These are phyloP conservation scores for Aspergillus brunneoviolaceus DNA, from an alignment of 2,329 filamentous ascomycete genomes.

Conservation along the genomic window DNA sequence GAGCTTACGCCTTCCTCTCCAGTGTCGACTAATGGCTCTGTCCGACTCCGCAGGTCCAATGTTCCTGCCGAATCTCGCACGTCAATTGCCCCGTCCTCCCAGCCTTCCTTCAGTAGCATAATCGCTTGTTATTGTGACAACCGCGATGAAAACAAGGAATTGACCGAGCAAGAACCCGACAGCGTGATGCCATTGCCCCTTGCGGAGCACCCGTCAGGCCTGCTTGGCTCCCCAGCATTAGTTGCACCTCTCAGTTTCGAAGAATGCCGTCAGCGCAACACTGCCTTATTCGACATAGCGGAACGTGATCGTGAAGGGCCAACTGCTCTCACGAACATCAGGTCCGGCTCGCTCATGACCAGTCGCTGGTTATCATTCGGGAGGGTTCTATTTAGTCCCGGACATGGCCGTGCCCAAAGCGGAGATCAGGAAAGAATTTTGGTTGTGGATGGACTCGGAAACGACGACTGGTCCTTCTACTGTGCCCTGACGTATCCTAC, in stretches of 20 bases:
- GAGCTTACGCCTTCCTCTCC: slow-evolving; percentile 25
- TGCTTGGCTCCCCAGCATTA: slow-evolving; percentile 27
- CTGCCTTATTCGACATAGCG: slow-evolving; percentile 39
- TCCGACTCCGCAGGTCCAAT: slow-evolving; percentile 50
- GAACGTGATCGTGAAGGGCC: slow-evolving; percentile 44
- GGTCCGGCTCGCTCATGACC: slow-evolving; percentile 52
- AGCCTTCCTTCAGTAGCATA: slow-evolving; percentile 55
- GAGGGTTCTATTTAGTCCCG: slow-evolving; percentile 51
- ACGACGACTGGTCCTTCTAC: slow-evolving; percentile 54
- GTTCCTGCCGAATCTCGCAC: slow-evolving; percentile 53
- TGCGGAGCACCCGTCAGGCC: slow-evolving; percentile 27
- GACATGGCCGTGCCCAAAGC: slow-evolving; percentile 46
- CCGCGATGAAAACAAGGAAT: slow-evolving; percentile 20
- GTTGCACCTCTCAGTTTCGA: slow-evolving; percentile 26
- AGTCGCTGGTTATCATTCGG: slow-evolving; percentile 53
- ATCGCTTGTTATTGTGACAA: slow-evolving; percentile 51
- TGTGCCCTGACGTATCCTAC: slow-evolving; percentile 50
- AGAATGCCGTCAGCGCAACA: slow-evolving; percentile 34
- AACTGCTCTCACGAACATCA: slow-evolving; percentile 46
- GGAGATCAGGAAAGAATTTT: slow-evolving; percentile 46
- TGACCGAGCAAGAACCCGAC: slow-evolving; percentile 18
- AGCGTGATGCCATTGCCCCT: slow-evolving; percentile 20
- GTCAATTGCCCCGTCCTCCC: slow-evolving; percentile 51
- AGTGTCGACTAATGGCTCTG: slow-evolving; percentile 35
- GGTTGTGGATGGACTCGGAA: slow-evolving; percentile 52